These are phyloP conservation scores for Eucalyptus pauciflora DNA, from an alignment of 345 rosid genomes.

Conservation along the genomic window DNA sequence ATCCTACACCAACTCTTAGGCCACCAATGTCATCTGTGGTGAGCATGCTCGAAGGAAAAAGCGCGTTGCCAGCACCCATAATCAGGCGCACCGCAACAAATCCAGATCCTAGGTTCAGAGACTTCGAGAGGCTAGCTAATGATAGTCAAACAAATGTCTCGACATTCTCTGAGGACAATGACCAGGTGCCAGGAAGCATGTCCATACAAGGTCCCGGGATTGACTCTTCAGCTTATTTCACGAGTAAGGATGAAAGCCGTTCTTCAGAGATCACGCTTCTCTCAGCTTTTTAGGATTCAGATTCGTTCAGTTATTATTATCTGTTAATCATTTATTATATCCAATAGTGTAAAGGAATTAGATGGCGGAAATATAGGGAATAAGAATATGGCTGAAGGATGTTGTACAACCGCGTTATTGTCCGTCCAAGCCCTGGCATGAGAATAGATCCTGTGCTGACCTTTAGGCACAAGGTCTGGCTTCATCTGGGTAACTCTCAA, in stretches of 20 bases:
- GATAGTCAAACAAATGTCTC: slow-evolving; percentile 53
- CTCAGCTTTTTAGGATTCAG: background rate
- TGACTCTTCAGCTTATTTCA: slow-evolving; percentile 35
- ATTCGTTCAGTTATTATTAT: background rate
- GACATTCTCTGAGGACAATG: slow-evolving; percentile 24
- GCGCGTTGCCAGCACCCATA: slow-evolving; percentile 53
- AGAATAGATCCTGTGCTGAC: background rate
- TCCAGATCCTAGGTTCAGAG: slow-evolving; percentile 61
- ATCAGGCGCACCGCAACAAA: slow-evolving; percentile 34
- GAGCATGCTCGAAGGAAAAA: slow-evolving; percentile 1
- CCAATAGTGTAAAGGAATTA: background rate
- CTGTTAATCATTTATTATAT: background rate
- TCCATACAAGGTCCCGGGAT: slow-evolving; percentile 63
- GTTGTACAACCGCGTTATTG: background rate
- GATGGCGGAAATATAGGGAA: background rate
- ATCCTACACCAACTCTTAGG: slow-evolving; percentile 80
- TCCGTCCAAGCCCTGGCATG: background rate
- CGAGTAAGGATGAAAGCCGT: slow-evolving; percentile 16
- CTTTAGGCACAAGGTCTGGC: background rate
- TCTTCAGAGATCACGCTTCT: slow-evolving; percentile 21
- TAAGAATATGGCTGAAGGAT: background rate
- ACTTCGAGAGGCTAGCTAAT: slow-evolving; percentile 56
- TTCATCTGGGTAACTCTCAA: background rate
- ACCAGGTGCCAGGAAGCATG: slow-evolving; percentile 14
- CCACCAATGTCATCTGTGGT: slow-evolving; percentile 76